Evolutionary conservation across 2,329 filamentous ascomycete species (phyloP).

Genomic region (Hypomyces perniciosus): DNA sequence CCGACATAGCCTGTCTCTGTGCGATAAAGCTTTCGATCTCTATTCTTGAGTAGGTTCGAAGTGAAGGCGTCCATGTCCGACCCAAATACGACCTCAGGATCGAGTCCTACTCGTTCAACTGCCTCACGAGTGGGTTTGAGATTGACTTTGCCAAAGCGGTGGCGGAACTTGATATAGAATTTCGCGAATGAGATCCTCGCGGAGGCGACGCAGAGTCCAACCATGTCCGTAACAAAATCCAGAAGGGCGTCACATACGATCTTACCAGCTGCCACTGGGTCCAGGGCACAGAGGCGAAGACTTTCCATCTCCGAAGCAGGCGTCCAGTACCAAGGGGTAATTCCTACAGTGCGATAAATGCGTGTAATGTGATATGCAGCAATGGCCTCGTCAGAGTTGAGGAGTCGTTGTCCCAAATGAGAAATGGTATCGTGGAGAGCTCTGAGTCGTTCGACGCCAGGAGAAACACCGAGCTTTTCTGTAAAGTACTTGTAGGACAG

Average conservation of each 20-base stretch:
- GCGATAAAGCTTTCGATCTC: conserved; percentile 20
- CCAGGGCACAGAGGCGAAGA: conserved; percentile 14
- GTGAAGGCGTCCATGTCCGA: conserved; percentile 12
- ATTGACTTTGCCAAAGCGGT: conserved; percentile 10
- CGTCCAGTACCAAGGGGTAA: conserved; percentile 21
- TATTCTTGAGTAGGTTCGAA: conserved; percentile 16
- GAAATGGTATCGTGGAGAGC: neutral
- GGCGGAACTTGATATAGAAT: conserved; percentile 7
- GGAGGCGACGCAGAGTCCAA: conserved; percentile 13
- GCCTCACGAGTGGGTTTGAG: neutral
- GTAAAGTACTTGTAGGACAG: conserved; percentile 12
- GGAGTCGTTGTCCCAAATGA: conserved; percentile 13
- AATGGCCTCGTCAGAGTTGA: conserved; percentile 9
- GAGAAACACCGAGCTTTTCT: neutral
- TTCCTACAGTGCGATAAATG: conserved; percentile 18
- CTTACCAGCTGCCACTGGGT: conserved; percentile 12
- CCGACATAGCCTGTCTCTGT: conserved; percentile 25
- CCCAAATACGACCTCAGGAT: conserved; percentile 4
- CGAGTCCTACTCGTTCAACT: conserved; percentile 13
- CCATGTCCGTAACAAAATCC: conserved; percentile 14
- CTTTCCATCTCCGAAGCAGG: conserved; percentile 15
- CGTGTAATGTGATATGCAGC: conserved; percentile 15
- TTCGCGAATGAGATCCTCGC: conserved; percentile 4
- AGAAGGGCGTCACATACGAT: conserved; percentile 9
- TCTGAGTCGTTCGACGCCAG: conserved; percentile 7